These are phyloP conservation scores for Silene conica DNA, from an alignment of 148 eudicot species.

Conservation along the genomic window DNA sequence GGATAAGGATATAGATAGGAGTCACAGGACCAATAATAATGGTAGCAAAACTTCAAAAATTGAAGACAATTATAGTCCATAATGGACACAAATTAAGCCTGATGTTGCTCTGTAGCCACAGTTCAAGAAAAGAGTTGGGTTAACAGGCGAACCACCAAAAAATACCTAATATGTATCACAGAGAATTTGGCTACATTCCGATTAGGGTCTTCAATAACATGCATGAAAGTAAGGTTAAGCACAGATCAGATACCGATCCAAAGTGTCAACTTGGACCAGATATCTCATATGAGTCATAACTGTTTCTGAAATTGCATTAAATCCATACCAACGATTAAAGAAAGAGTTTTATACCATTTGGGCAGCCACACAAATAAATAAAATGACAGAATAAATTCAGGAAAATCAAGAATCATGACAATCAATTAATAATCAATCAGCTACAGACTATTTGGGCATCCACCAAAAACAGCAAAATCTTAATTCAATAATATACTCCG, in stretches of 20 bases:
- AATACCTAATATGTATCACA: not conserved
- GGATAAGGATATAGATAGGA: not conserved
- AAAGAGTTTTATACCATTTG: not conserved
- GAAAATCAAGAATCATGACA: not conserved
- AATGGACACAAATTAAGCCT: not conserved
- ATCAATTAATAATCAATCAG: constrained; percentile 1
- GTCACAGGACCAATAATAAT: not conserved
- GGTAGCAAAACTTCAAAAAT: constrained; percentile 6
- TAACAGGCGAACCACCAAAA: not conserved
- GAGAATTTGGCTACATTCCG: no score
- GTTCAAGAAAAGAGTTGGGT: not conserved
- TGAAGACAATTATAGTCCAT: not conserved
- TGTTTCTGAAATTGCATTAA: not conserved
- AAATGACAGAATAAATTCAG: constrained; percentile 3
- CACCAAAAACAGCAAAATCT: constrained; percentile 6
- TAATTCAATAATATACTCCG: no score
- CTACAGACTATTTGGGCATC: not conserved
- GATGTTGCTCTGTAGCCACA: not conserved
- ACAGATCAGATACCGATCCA: not conserved
- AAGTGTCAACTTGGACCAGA: not conserved
- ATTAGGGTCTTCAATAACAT: not conserved
- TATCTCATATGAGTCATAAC: no score
- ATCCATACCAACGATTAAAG: not conserved
- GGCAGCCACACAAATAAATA: not conserved
- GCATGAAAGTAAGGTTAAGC: not conserved